Conservation (phyloP, 176 grass and related monocot species). For the Chrysopogon serrulatus region DNA sequence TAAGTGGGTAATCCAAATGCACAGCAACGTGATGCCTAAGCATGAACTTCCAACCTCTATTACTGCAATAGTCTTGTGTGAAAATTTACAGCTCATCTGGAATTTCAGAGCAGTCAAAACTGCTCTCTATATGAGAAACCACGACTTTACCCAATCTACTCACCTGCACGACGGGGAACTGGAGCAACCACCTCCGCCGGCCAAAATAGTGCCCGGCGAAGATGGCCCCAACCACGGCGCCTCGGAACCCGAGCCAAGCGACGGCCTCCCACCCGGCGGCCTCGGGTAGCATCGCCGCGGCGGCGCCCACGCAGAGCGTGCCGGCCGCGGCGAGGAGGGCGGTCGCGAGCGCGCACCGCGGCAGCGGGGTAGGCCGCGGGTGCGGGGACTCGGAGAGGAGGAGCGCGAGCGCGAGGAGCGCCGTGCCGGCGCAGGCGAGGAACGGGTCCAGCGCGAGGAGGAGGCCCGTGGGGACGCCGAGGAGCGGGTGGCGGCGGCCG, state of each 20-base stretch:
- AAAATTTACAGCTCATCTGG: background rate
- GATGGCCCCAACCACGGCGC: conserved; percentile 38
- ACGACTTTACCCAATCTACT: conserved; percentile 29
- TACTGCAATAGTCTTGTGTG: background rate
- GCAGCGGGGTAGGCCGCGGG: conserved; percentile 35
- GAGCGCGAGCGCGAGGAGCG: conserved; percentile 58
- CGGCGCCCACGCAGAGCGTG: conserved; percentile 32
- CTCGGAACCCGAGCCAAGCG: conserved; percentile 37
- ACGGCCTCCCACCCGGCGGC: conserved; percentile 34
- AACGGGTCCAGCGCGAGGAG: conserved; percentile 43
- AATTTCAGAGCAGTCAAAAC: background rate
- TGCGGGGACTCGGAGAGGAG: conserved; percentile 44
- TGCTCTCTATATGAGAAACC: conserved; percentile 7
- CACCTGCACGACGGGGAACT: conserved; percentile 59
- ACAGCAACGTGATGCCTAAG: background rate
- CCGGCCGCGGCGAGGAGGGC: conserved; percentile 23
- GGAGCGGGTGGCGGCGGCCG: conserved; percentile 26
- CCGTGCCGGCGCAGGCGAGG: conserved; percentile 45
- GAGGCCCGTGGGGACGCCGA: conserved; percentile 23
- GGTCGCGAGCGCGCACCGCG: conserved; percentile 23
- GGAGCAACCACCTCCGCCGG: conserved; percentile 49
- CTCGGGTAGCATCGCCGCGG: conserved; percentile 21
- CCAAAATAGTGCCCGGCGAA: conserved; percentile 42
- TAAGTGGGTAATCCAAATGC: conserved; percentile 3
- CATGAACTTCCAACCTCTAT: background rate